phyloP scores from a whole-genome alignment of 78 protist species.

The Dictyostelium capitatum region DNA sequence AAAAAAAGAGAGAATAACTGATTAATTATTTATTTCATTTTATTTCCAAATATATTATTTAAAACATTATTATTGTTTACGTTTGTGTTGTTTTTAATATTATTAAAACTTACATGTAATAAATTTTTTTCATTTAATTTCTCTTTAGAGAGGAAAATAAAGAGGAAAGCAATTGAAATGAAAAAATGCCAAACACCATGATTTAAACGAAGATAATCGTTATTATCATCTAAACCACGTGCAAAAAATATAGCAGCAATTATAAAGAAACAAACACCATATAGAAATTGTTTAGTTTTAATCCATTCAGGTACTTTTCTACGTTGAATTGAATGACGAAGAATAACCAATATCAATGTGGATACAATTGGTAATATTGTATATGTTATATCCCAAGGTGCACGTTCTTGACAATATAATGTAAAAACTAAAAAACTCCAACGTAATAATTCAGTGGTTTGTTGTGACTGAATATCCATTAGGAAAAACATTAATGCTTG shows the following conservation, averaged over 20 bases:
- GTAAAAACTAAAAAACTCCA: slow-evolving; percentile 76
- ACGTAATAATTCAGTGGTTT: slow-evolving; percentile 33
- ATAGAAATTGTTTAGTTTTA: slow-evolving; percentile 22
- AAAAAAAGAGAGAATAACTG: too few species aligned
- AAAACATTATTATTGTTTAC: too few species aligned
- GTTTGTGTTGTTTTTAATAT: too few species aligned
- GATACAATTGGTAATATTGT: slow-evolving; percentile 64
- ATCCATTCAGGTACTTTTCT: slow-evolving; percentile 57
- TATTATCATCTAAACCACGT: slow-evolving; percentile 80
- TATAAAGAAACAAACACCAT: slow-evolving; percentile 39
- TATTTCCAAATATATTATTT: too few species aligned
- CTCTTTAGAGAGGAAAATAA: slow-evolving; percentile 60
- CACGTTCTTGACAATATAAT: slow-evolving; percentile 56
- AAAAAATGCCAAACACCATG: slow-evolving; percentile 84
- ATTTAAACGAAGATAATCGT: slow-evolving; percentile 68
- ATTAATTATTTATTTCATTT: too few species aligned
- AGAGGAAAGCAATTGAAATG: slow-evolving; percentile 50
- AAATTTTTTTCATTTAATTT: slow-evolving; percentile 23
- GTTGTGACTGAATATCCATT: slow-evolving; percentile 54
- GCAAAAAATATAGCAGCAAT: slow-evolving; percentile 72
- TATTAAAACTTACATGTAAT: slow-evolving; percentile 21
- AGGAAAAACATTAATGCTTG: slow-evolving; percentile 65
- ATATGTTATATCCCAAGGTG: slow-evolving; percentile 62
- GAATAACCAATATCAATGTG: background rate
- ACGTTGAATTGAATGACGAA: background rate